Evolutionary conservation across 768 basidiomycete species (phyloP).

Genomic region (Xerocomus spinulosus): DNA sequence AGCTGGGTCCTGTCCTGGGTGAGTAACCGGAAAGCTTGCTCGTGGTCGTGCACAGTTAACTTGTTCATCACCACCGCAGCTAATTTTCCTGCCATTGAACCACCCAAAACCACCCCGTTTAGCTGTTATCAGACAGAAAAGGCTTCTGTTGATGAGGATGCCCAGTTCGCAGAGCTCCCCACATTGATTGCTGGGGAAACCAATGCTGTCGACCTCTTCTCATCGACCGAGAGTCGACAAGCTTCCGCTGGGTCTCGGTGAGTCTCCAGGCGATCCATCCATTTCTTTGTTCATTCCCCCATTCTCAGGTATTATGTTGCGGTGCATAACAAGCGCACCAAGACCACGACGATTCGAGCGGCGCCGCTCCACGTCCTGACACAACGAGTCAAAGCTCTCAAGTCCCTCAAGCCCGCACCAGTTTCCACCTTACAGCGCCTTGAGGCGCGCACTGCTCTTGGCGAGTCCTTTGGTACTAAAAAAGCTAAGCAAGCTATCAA

Average conservation of each 20-base stretch:
- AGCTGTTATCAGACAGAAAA: conserved; percentile 48
- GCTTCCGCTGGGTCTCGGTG: conserved; percentile 67
- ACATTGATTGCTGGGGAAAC: conserved; percentile 75
- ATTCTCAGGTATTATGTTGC: conserved; percentile 72
- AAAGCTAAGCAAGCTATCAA: conserved; percentile 86
- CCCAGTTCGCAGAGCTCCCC: conserved; percentile 29
- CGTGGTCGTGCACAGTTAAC: conserved; percentile 25
- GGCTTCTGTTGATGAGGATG: conserved; percentile 22
- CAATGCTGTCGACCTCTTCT: conserved; percentile 76
- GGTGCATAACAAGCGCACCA: conserved; percentile 72
- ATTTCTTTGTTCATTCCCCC: neutral
- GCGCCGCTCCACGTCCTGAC: conserved; percentile 65
- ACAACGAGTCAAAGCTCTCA: conserved; percentile 81
- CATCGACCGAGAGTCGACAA: conserved; percentile 49
- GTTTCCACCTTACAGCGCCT: conserved; percentile 49
- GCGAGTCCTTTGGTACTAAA: conserved; percentile 92
- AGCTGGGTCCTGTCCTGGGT: conserved; percentile 53
- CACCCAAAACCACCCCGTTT: conserved; percentile 57
- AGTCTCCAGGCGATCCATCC: conserved; percentile 22
- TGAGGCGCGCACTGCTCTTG: conserved; percentile 71
- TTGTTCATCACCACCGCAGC: conserved; percentile 33
- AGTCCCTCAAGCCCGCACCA: conserved; percentile 50
- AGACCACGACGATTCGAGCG: conserved; percentile 64
- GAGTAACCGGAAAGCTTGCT: conserved; percentile 19
- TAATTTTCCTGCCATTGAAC: conserved; percentile 61